Evolutionary conservation across 805 yeast species (phyloP).

Genomic region (Candida hungchunana): DNA sequence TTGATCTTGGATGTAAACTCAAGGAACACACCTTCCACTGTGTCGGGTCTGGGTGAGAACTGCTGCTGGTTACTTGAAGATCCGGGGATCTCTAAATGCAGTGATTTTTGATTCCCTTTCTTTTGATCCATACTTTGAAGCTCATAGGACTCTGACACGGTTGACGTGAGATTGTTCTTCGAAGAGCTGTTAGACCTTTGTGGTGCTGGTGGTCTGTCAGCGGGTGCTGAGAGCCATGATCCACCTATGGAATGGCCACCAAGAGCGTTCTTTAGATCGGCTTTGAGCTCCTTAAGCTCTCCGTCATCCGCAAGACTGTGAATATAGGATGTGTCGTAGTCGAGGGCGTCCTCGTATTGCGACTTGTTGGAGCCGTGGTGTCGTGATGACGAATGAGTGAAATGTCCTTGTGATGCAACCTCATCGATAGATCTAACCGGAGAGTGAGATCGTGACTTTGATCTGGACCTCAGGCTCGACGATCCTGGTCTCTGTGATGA

Average conservation of each 20-base stretch:
- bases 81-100: constrained; percentile 5
- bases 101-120: not conserved
- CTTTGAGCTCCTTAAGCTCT: constrained; percentile 14
- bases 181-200: constrained; percentile 7
- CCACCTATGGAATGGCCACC: constrained; percentile 14
- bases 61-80: not conserved
- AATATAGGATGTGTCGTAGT: constrained; percentile 12
- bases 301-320: constrained; percentile 11
- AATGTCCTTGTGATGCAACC: constrained; percentile 1
- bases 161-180: constrained; percentile 3
- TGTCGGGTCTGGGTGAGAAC: constrained; percentile 8
- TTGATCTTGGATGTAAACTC: constrained; percentile 13
- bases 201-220: not conserved
- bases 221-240: constrained; percentile 17
- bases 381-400: not conserved
- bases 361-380: constrained; percentile 2
- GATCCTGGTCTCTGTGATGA: too few relatives aligned
- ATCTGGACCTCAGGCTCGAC: too few relatives aligned
- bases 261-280: constrained; percentile 21
- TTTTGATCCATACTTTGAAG: not conserved
- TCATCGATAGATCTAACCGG: too few relatives aligned
- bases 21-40: constrained; percentile 15
- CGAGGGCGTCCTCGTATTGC: constrained; percentile 6
- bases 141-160: constrained; percentile 6
- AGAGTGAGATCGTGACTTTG: too few relatives aligned